Conservation (phyloP, 768 basidiomycete genomes). For the Solioccasus polychromus region DNA sequence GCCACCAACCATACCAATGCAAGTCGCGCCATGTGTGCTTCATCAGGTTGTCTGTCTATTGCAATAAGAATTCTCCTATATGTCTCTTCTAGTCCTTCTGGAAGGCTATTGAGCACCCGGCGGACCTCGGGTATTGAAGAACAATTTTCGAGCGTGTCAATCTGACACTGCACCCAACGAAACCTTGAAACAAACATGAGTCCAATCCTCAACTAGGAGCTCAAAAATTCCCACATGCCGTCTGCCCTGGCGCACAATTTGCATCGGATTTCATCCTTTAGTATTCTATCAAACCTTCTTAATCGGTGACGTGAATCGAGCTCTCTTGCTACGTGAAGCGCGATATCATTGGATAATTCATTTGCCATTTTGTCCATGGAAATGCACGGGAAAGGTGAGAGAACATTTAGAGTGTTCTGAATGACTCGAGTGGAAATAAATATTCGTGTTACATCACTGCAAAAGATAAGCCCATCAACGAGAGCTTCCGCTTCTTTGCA, state of each 20-base stretch:
- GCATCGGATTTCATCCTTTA: conserved; percentile 10
- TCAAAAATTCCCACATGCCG: conserved; percentile 16
- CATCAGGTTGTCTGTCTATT: not conserved
- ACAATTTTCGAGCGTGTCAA: not conserved
- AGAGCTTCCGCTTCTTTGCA: conserved; percentile 12
- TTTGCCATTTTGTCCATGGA: conserved; percentile 6
- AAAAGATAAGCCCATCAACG: conserved; percentile 5
- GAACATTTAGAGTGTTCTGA: conserved; percentile 1
- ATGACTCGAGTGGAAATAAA: conserved; percentile 10
- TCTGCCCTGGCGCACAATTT: conserved; percentile 10
- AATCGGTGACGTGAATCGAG: conserved; percentile 8
- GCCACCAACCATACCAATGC: conserved; percentile 13
- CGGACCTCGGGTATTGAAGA: not conserved
- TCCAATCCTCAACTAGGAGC: not conserved
- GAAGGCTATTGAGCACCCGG: conserved; percentile 6
- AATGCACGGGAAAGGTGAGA: conserved; percentile 5
- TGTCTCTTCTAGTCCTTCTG: conserved; percentile 20
- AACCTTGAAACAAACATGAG: too few species aligned
- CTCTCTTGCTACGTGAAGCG: conserved; percentile 5
- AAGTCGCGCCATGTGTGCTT: not conserved
- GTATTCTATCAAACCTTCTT: not conserved
- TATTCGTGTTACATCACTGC: not conserved
- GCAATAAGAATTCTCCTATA: conserved; percentile 18
- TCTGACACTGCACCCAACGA: too few species aligned
- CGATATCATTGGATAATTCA: conserved; percentile 9